A percentile compares a stretch with the other conserved stretches of the same genome.
Evolutionary conservation across 306 rosid species (phyloP).

Genomic region (Rosa chinensis): DNA sequence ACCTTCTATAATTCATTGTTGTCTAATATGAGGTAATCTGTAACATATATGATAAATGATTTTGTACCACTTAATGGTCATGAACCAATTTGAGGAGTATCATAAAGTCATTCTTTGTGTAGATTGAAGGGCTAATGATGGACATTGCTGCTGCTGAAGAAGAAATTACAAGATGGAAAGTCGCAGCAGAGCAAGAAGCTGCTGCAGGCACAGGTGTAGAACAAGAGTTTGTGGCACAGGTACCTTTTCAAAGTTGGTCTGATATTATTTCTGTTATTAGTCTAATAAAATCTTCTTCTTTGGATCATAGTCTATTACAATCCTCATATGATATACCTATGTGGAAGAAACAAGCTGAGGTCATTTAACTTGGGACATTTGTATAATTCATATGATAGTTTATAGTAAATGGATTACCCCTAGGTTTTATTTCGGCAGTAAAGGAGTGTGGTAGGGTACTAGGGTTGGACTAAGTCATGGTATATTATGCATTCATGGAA

Average conservation of each 20-base stretch:
- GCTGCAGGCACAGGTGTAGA: conserved; percentile 95
- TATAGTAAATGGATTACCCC: no score
- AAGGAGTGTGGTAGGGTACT: neutral
- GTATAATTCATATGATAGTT: neutral
- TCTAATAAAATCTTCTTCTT: neutral
- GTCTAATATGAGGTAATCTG: conserved; percentile 4
- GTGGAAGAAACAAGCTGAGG: neutral
- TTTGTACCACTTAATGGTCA: conserved; percentile 5
- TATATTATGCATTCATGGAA: neutral
- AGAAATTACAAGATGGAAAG: conserved; percentile 96
- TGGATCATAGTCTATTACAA: neutral
- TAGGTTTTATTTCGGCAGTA: neutral
- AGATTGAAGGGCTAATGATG: conserved; percentile 99
- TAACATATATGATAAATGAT: neutral
- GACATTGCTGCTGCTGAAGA: conserved; percentile 98
- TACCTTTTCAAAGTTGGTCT: conserved; percentile 30
- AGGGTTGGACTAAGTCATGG: neutral
- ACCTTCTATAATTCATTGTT: conserved; percentile 11
- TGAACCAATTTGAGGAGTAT: neutral
- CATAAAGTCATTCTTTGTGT: neutral
- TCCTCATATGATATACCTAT: neutral
- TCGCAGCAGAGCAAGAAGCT: conserved; percentile 99
- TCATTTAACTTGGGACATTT: conserved; percentile 3
- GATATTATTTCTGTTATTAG: neutral
- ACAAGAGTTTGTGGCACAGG: conserved; percentile 87